Conservation (phyloP, 805 yeast genomes). For the Starmerella potacharoeniae region DNA sequence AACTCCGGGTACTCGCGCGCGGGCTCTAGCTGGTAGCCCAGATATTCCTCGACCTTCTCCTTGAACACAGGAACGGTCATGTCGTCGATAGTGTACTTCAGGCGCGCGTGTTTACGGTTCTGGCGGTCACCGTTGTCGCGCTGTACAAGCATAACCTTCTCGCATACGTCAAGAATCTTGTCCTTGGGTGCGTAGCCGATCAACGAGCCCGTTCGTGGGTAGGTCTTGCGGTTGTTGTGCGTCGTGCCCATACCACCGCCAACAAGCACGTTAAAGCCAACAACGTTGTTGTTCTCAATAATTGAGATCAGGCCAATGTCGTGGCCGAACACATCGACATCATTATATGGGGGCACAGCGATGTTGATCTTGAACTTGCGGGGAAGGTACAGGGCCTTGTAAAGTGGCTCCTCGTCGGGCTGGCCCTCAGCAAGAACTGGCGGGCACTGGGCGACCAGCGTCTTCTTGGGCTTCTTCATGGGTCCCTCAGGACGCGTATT, state of each 20-base stretch:
- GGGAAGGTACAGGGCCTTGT: constrained; percentile 79
- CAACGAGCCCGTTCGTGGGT: constrained; percentile 86
- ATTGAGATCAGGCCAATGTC: constrained; percentile 90
- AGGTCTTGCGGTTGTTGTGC: constrained; percentile 91
- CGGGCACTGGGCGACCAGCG: constrained; percentile 76
- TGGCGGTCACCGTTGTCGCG: constrained; percentile 90
- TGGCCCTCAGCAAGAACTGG: constrained; percentile 28
- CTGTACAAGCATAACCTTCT: constrained; percentile 85
- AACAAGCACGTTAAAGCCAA: constrained; percentile 80
- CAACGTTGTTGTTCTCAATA: constrained; percentile 43
- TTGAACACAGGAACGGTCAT: constrained; percentile 80
- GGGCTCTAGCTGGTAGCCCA: constrained; percentile 64
- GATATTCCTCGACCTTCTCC: constrained; percentile 65
- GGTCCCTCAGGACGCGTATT: constrained; percentile 57
- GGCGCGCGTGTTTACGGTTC: constrained; percentile 94
- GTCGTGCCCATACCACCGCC: constrained; percentile 99
- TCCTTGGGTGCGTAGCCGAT: constrained; percentile 65
- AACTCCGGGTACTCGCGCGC: constrained; percentile 58
- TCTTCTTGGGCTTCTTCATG: constrained; percentile 53
- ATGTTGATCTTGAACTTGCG: constrained; percentile 92
- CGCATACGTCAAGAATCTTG: constrained; percentile 67
- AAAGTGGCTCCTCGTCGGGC: constrained; percentile 72
- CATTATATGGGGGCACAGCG: constrained; percentile 91
- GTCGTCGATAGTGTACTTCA: constrained; percentile 92
- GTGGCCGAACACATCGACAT: constrained; percentile 92